Conservation (phyloP, 345 rosid genomes). For the Citrus reticulata region DNA sequence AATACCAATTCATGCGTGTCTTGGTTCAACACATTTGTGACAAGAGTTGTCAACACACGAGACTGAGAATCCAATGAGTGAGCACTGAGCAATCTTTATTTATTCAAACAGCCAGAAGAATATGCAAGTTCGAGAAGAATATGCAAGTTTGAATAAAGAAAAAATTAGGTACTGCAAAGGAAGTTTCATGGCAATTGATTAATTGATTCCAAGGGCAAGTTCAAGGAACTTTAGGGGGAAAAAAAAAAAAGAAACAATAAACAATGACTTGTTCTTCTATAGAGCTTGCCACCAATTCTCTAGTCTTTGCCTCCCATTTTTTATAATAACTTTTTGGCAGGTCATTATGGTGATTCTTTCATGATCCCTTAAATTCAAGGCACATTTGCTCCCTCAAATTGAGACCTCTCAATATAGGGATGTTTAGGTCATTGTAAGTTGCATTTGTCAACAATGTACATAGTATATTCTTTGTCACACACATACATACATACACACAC, state of each 20-base stretch:
- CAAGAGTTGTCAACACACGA: constrained; percentile 5
- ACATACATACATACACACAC: too few species aligned
- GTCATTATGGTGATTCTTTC: not conserved
- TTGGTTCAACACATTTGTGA: not conserved
- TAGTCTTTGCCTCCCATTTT: not conserved
- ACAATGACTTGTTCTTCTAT: not conserved
- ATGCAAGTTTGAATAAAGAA: too few species aligned
- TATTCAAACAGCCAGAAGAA: not conserved
- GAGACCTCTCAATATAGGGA: not conserved
- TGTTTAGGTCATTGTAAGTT: not conserved
- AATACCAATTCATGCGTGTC: not conserved
- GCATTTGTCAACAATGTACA: not conserved
- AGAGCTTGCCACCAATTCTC: not conserved
- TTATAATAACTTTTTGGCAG: not conserved
- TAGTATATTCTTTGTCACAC: not conserved
- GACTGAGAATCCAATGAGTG: constrained; percentile 15
- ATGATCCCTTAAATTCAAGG: not conserved
- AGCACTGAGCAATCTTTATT: not conserved
- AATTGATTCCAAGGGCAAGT: not conserved
- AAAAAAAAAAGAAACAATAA: not conserved
- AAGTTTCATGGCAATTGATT: constrained; percentile 16
- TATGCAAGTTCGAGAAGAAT: not conserved
- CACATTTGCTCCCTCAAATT: constrained; percentile 9
- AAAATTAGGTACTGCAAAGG: not conserved
- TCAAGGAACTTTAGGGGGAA: not conserved